phyloP scores from a whole-genome alignment of 768 basidiomycete species.

The Suillus sp. region DNA sequence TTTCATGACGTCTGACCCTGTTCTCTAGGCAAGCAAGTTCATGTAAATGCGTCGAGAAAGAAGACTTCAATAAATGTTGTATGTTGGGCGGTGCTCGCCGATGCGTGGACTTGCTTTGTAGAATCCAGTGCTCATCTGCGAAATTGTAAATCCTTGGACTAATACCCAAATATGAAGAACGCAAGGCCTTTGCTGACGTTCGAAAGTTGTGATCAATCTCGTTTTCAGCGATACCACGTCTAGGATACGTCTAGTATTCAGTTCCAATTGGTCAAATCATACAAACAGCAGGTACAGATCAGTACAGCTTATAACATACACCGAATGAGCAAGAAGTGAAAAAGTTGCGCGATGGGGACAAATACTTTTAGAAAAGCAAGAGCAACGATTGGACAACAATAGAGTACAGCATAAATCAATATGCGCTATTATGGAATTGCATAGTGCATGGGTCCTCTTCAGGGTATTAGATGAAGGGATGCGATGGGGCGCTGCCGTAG shows the following conservation, averaged over 20 bases:
- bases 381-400: background rate
- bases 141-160: background rate
- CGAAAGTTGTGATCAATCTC: background rate
- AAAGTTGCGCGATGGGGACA: background rate
- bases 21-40: slow-evolving; percentile 35
- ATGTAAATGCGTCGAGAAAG: slow-evolving; percentile 18
- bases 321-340: background rate
- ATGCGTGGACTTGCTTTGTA: background rate
- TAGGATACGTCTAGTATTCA: background rate
- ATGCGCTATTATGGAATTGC: slow-evolving; percentile 3
- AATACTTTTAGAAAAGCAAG: background rate
- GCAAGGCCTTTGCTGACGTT: background rate
- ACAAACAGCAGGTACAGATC: background rate
- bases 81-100: background rate
- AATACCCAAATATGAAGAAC: background rate
- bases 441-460: slow-evolving; percentile 1
- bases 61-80: background rate
- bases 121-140: background rate
- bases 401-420: slow-evolving; percentile 6
- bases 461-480: slow-evolving; percentile 3
- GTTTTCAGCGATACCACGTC: background rate
- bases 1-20: background rate
- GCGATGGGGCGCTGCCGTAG: background rate
- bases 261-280: background rate
- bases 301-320: background rate